Percentiles rank a stretch among this genome's conserved stretches.
These are phyloP conservation scores for Fusarium ramigenum DNA, from an alignment of 2,329 filamentous ascomycete species.

Conservation along the genomic window DNA sequence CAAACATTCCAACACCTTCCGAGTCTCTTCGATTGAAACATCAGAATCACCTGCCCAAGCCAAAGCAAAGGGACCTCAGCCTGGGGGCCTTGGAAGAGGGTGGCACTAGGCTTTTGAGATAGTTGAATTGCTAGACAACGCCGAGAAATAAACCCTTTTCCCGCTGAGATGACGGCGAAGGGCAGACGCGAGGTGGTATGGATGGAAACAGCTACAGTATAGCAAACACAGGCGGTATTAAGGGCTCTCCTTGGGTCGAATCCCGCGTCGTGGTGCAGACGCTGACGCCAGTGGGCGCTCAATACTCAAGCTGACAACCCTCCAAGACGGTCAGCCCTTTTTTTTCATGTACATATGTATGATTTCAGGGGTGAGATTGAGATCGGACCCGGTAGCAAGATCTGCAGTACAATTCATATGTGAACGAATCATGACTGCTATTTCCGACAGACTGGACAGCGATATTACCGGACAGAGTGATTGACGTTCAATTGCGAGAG, in stretches of 20 bases:
- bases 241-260: neutral
- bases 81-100: neutral
- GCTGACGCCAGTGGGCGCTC: slow-evolving; percentile 25
- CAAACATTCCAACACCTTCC: neutral
- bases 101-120: slow-evolving; percentile 31
- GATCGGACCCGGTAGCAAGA: neutral
- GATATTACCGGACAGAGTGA: slow-evolving; percentile 22
- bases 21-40: neutral
- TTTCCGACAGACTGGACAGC: slow-evolving; percentile 21
- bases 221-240: neutral
- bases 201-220: neutral
- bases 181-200: neutral
- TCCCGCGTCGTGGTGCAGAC: slow-evolving; percentile 6
- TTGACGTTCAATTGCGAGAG: slow-evolving; percentile 19
- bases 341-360: neutral
- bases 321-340: slow-evolving; percentile 5
- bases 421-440: slow-evolving; percentile 6
- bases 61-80: neutral
- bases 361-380: slow-evolving; percentile 18
- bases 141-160: slow-evolving; percentile 9
- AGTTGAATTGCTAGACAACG: slow-evolving; percentile 1
- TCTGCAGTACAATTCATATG: neutral
- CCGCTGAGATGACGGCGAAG: neutral
- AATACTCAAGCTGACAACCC: slow-evolving; percentile 15
- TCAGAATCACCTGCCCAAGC: neutral